Evolutionary conservation across 495 filamentous ascomycete genomes (phyloP).

Genomic region (Penicillium samsonianum): DNA sequence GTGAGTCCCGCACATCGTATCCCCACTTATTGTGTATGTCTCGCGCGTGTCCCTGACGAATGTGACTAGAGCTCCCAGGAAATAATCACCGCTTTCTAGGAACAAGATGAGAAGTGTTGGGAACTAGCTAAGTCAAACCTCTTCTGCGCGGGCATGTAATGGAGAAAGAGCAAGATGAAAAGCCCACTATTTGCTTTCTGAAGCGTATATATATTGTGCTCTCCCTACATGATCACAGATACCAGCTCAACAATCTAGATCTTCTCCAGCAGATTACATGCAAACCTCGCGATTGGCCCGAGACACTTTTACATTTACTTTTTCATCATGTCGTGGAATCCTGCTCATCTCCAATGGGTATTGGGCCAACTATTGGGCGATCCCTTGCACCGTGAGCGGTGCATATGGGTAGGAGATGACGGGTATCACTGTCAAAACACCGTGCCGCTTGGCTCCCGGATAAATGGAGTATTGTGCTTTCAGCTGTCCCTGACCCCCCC

Average conservation of each 20-base stretch:
- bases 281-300: too few species aligned
- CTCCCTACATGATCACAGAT: too few species aligned
- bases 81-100: neutral
- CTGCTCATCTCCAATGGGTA: neutral
- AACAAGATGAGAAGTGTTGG: neutral
- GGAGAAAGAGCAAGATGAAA: constrained; percentile 1
- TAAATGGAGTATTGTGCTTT: constrained; percentile 7
- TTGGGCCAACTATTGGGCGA: constrained; percentile 1
- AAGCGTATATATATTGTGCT: neutral
- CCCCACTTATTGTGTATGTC: too few species aligned
- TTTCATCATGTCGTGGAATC: neutral
- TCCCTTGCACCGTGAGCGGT: constrained; percentile 1
- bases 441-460: neutral
- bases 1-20: too few species aligned
- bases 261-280: too few species aligned
- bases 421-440: constrained; percentile 4
- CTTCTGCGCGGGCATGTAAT: neutral
- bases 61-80: too few species aligned
- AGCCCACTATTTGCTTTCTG: neutral
- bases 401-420: too few species aligned
- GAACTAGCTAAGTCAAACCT: constrained; percentile 1
- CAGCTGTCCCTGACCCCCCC: neutral
- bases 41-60: neutral
- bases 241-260: too few species aligned
- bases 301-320: too few species aligned